Conservation (phyloP, 2,329 filamentous ascomycete genomes). For the Chrysoporthe puriensis region DNA sequence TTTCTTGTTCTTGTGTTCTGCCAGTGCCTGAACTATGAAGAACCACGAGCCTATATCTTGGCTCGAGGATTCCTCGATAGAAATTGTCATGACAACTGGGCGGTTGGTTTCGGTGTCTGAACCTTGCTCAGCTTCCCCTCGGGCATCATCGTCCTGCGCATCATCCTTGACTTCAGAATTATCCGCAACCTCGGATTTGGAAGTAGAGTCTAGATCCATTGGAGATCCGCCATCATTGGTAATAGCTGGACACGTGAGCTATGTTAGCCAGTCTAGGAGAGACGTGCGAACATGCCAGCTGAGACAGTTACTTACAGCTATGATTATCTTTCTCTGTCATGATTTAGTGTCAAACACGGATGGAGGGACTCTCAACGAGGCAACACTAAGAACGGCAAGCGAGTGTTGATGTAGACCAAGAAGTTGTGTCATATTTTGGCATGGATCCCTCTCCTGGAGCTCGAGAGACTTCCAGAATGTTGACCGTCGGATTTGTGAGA, state of each 20-base stretch:
- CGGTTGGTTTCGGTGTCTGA: not conserved
- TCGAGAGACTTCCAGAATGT: not conserved
- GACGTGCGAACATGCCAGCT: not conserved
- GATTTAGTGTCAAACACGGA: not conserved
- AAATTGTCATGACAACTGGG: not conserved
- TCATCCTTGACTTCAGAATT: too few relatives aligned
- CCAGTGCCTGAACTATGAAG: not conserved
- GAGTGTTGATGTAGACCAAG: not conserved
- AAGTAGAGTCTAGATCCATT: not conserved
- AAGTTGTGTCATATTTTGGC: not conserved
- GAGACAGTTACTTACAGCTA: not conserved
- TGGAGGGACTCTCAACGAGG: not conserved
- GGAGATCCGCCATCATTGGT: not conserved
- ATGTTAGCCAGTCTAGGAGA: not conserved
- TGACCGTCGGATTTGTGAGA: not conserved
- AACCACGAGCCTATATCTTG: constrained; percentile 6
- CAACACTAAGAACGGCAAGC: not conserved
- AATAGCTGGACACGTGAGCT: not conserved
- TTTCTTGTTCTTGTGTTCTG: too few relatives aligned
- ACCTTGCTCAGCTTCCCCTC: not conserved
- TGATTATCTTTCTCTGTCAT: not conserved
- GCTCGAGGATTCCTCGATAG: not conserved
- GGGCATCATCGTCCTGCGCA: not conserved
- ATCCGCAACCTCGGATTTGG: not conserved
- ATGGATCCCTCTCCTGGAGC: not conserved